Evolutionary conservation across 495 filamentous ascomycete species (phyloP).

Genomic region (Glonium stellatum): DNA sequence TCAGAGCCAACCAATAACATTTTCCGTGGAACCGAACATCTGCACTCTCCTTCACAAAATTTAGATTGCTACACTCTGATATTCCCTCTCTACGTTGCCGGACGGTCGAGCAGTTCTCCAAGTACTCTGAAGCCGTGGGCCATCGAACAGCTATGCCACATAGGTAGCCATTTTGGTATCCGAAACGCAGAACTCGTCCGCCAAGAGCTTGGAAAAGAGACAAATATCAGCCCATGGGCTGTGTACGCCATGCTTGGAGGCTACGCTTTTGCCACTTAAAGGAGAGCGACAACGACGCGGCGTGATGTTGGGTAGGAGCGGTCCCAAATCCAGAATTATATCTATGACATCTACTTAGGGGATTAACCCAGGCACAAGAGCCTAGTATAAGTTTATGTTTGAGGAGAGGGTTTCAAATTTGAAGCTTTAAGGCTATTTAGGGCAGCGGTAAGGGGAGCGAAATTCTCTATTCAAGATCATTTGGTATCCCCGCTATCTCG

Average conservation of each 20-base stretch:
- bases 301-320: too few species aligned
- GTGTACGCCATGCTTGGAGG: slow-evolving; percentile 29
- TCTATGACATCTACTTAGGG: too few species aligned
- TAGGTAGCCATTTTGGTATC: not conserved
- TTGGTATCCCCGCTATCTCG: too few species aligned
- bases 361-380: too few species aligned
- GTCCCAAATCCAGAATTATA: too few species aligned
- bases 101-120: not conserved
- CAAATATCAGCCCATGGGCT: not conserved
- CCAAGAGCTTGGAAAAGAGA: not conserved
- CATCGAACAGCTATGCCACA: not conserved
- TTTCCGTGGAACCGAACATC: not conserved
- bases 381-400: too few species aligned
- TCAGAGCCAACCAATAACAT: not conserved
- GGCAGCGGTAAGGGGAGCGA: too few species aligned
- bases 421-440: too few species aligned
- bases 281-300: too few species aligned
- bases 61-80: not conserved
- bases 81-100: not conserved
- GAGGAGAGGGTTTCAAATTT: too few species aligned
- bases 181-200: not conserved
- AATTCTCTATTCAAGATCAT: too few species aligned
- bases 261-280: slow-evolving; percentile 10
- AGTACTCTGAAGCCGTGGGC: not conserved
- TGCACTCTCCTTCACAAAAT: not conserved